Percentiles rank a stretch among this genome's conserved stretches.
phyloP scores from a whole-genome alignment of 2,329 filamentous ascomycete species.

The Teratosphaeria viscida region DNA sequence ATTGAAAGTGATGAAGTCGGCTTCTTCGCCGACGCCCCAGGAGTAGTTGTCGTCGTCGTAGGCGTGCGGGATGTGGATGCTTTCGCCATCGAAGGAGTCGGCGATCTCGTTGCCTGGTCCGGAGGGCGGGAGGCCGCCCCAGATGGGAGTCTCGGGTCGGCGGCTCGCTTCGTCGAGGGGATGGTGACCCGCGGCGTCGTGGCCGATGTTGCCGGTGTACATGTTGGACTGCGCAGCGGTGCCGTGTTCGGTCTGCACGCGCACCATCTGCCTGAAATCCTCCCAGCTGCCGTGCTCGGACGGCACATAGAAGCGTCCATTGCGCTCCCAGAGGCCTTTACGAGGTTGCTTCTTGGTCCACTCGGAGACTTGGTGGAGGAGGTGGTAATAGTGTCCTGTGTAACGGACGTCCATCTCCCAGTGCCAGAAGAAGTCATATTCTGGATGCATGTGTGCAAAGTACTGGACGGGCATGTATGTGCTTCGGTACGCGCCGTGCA shows the following conservation, averaged over 20 bases:
- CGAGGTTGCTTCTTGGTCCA: constrained; percentile 61
- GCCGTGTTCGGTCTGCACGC: constrained; percentile 48
- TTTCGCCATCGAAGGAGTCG: constrained; percentile 40
- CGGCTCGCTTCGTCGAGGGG: constrained; percentile 31
- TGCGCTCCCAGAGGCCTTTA: constrained; percentile 67
- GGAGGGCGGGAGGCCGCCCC: constrained; percentile 35
- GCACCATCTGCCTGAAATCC: constrained; percentile 57
- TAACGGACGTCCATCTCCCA: constrained; percentile 94
- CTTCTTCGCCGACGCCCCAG: constrained; percentile 61
- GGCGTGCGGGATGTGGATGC: constrained; percentile 44
- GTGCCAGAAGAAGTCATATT: constrained; percentile 88
- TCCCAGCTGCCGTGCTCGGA: constrained; percentile 59
- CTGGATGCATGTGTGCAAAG: constrained; percentile 78
- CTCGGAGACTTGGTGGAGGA: constrained; percentile 55
- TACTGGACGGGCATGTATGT: constrained; percentile 91
- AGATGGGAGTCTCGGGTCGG: constrained; percentile 37
- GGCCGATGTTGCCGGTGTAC: constrained; percentile 26
- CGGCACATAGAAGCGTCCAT: constrained; percentile 66
- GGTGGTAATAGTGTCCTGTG: constrained; percentile 77
- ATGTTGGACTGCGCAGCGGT: constrained; percentile 36
- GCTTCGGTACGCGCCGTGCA: constrained; percentile 59
- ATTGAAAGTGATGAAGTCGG: constrained; percentile 68
- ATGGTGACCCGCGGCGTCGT: constrained; percentile 24
- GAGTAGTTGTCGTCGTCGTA: constrained; percentile 46
- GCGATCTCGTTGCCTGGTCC: constrained; percentile 39